Percentiles rank a stretch among this genome's conserved stretches.
Conservation (phyloP, 805 yeast genomes). For the Debaryomyces tyrocola region DNA sequence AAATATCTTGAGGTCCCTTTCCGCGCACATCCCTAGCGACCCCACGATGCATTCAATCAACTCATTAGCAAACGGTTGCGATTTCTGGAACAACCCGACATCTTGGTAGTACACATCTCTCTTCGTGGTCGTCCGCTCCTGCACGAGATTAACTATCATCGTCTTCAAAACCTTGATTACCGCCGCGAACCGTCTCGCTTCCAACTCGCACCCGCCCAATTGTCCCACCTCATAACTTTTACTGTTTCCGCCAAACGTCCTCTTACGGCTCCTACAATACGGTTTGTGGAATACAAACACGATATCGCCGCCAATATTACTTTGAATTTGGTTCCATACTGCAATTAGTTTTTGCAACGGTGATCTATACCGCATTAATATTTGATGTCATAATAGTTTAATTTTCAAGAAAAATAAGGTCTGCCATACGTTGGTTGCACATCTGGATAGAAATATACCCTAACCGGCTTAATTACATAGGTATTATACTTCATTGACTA, state of each 20-base stretch:
- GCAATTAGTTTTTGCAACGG: constrained; percentile 4
- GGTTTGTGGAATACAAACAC: constrained; percentile 5
- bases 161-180: constrained; percentile 5
- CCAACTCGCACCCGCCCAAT: constrained; percentile 4
- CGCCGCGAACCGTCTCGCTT: constrained; percentile 7
- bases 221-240: constrained; percentile 2
- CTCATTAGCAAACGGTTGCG: constrained; percentile 43
- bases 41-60: constrained; percentile 38
- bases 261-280: background rate
- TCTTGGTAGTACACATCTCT: constrained; percentile 63
- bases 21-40: constrained; percentile 38
- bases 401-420: background rate
- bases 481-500: background rate
- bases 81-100: constrained; percentile 45
- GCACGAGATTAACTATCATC: constrained; percentile 5
- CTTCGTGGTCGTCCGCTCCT: constrained; percentile 33
- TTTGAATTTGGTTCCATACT: constrained; percentile 5
- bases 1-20: constrained; percentile 39
- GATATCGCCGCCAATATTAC: constrained; percentile 2
- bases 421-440: background rate
- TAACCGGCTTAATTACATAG: background rate
- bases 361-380: constrained; percentile 1
- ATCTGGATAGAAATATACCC: constrained; percentile 1
- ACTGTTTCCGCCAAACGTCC: background rate
- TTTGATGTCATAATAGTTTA: background rate